Evolutionary conservation across 208 protist species (phyloP), one percentile per base, ranked within the genome.

Genomic region (Acanthamoeba sp.): DNA sequence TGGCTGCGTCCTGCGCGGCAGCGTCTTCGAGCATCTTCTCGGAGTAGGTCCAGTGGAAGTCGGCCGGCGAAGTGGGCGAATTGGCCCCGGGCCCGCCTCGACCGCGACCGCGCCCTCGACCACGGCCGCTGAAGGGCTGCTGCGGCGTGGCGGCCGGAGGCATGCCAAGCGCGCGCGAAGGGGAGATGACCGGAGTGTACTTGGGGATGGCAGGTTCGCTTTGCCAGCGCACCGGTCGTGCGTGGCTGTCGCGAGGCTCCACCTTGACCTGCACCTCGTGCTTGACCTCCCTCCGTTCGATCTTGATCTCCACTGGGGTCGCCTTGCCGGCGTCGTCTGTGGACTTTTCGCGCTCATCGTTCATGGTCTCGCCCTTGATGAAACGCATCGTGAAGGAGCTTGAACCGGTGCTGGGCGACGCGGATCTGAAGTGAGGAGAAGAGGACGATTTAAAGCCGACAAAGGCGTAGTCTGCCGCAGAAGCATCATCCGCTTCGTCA

Each of bases 31-130:
- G 14, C 73, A 24, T 55, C 29, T 27, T 45, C 22, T 84, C 73
- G 38, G 73, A 55, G 40, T 84, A 84, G 40, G 40, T 32, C 40
- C 42, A 84, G 73, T 84, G 73, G 73, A 84, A 84, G 73, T 84
- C 73, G 40, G 40, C 73, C 16, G 73, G 73, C 7, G 73, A 45
- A 27, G 40, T 38, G 12, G 73, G 73, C 42, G 73, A 84, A 12
- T 64, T 64, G 57, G 73, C 16, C 9, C 6, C 14, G 42, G 71
- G n/a, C 16, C 4, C n/a, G 73, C 40, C 73, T 36, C 73, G 57
- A 64, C 48, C 69, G 10, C 69, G 69, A 10, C 73, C 73, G 16
- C 73, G 73, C 0, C 73, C 73, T 84, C 73, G 73, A 6, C 73
- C 73, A 32, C 73, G 73, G 9, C 73, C 73, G 42, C 73, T 84